Base-by-base conservation (phyloP, 208 protist genomes). In the Leishmania gerbilli region DNA sequence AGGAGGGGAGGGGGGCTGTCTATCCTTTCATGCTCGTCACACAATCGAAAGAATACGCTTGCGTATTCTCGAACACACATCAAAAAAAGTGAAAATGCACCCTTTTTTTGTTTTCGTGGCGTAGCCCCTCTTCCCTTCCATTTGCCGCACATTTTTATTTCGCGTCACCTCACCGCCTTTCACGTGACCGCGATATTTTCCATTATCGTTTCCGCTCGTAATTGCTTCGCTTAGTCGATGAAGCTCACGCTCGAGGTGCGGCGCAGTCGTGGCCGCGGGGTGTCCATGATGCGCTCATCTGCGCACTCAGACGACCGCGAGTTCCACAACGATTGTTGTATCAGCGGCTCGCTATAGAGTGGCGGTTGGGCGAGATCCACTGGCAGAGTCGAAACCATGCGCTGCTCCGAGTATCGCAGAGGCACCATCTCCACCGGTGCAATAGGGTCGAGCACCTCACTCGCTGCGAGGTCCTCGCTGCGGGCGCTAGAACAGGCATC, bases 181-280 rank as follows among this genome's bases (percentile, higher is more conserved):
- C 42, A 24, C 67, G 24, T 40, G 13, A 40, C 34, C 8, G 13
- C n/a, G 1, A 31, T 24, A 8, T 19, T 74, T 11, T 40, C 27
- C 47, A 15, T 55, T 19, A 19, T 9, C 15, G 31, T 74, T 34
- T 24, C 27, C 21, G n/a, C 6, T 27, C 6, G 1, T 31, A 1
- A 37, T 13, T 31, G 47, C 42, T 24, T 40, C 17, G 13, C 49
- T 9, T 60, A 13, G 9, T 65, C 71, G 27, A 85, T 51, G n/a
- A 80, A 81, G 45, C 53, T 77, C 71, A 81, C 77, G 42, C 68
- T 81, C 19, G 77, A 62, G 21, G 24, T 65, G 58, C 67, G 69
- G 37, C 82, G 71, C 27, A 34, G 40, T 40, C 67, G 55, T 17
- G n/a, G 81, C 7, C 31, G 51, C 1, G 19, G 42, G 34, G 58